Base-by-base conservation (phyloP, 352 stramenopile genomes). In the Plasmopara halstedii region DNA sequence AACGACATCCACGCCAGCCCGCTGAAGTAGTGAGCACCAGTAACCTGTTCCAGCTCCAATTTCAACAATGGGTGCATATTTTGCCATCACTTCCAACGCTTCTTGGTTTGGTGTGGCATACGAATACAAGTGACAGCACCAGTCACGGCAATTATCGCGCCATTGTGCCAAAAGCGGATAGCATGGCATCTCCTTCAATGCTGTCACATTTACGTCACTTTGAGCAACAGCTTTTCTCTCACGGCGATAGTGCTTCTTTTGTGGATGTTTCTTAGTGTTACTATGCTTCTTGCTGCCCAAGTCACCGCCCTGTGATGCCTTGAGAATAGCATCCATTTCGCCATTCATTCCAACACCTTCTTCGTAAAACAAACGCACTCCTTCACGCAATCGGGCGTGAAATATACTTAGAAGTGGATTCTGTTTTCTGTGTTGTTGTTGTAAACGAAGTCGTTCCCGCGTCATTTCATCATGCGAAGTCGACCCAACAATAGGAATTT, bases 31-130 rank as follows among this genome's bases (percentile, higher is more conserved):
- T 26, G 70, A 73, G 34, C 68, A 84, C 88, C 88, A 97, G 54
- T 95, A 96, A 6, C 85, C 88, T 5, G 83, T 94, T 37, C 88
- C 88, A 11, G 88, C 88, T 4, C 88, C 88, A 27, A 96, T 78
- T 55, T 97, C 85, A 9, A 95, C 69, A 40, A 97, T 68, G 36
- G 77, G 74, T 2, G 69, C 62, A 42, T 83, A 64, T 41, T 76
- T 64, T 2, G 61, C 53, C 20, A 87, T 54, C 22, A 71, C 47
- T 26, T 62, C 40, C 19, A 91, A 57, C 6, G 79, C 76, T 20
- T 75, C 63, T 10, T 44, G 38, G 0, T 73, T 84, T 3, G 79
- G 79, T 9, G 78, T 88, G 8, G 79, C 79, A 40, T 83, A 85
- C 37, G 72, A 67, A 26, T 83, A 91, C 33, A 91, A 59, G 22